Base-by-base conservation (phyloP, 23 red algal species). In the Cyanidium caldarium region DNA sequence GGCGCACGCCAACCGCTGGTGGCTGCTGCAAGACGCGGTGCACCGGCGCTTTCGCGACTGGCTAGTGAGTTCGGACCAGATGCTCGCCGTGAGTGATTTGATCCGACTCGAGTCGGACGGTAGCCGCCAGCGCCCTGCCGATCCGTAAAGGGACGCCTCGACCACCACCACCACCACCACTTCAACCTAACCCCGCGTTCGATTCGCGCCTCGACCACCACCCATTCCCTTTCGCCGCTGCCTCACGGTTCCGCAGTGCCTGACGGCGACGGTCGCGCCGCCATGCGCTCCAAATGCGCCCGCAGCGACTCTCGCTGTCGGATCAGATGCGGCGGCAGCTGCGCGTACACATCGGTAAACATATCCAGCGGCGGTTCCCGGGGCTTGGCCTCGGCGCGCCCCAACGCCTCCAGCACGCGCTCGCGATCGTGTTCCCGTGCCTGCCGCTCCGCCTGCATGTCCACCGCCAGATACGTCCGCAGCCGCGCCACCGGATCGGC, bases 331-430 rank as follows among this genome's bases (percentile, higher is more conserved):
- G 70, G 70, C 28, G 79, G 70, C 69, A 68, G 34, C 1, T 37
- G 1, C 16, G 38, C 56, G 65, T 83, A 83, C 33, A 83, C 79
- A 42, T 83, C 79, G 0, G 17, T 20, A 45, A 83, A 83, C 34
- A 83, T 34, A 34, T 66, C 65, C 14, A 58, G 28, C 26, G 44
- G 34, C 42, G 28, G 57, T 0, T 68, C 39, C 46, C 37, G 35
- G 3, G 69, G 68, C 21, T 43, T 35, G 16, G 26, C 25, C 66
- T 83, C 79, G 2, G 79, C 79, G 15, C 40, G 31, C 65, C 34
- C 38, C 26, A 83, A 20, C 5, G 79, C 79, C 17, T 77, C 71
- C 21, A 42, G 58, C 21, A 77, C 26, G 31, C 16, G 39, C 16
- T 19, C 37, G 19, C 44, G 7, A n/a, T 86, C 82, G 38, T 33